Conservation (phyloP, 1,284 basidiomycete genomes). For the Sanghuangporus weigelae region DNA sequence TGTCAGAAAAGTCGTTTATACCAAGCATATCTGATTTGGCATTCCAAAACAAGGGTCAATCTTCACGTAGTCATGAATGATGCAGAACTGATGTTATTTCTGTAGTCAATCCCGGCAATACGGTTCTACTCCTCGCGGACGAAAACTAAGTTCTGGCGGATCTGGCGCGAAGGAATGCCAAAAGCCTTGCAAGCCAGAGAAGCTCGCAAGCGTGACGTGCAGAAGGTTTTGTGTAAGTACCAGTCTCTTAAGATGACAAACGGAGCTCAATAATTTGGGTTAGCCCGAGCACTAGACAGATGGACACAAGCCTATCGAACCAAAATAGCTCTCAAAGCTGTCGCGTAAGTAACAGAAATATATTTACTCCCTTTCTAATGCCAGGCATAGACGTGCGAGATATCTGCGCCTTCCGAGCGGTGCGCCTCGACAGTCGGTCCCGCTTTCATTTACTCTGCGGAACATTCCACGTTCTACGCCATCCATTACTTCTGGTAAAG, state of each 20-base stretch:
- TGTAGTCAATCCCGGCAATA: slow-evolving; percentile 69
- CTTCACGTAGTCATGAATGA: background rate
- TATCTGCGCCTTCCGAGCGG: slow-evolving; percentile 61
- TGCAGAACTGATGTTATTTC: slow-evolving; percentile 19
- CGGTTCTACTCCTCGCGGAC: slow-evolving; percentile 58
- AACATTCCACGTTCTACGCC: slow-evolving; percentile 9
- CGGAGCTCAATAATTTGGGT: background rate
- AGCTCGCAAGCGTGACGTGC: slow-evolving; percentile 57
- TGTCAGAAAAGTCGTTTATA: slow-evolving; percentile 55
- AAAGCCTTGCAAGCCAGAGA: slow-evolving; percentile 55
- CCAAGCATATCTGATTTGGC: slow-evolving; percentile 66
- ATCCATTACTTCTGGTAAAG: slow-evolving; percentile 12
- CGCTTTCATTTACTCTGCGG: slow-evolving; percentile 10
- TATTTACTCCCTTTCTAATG: background rate
- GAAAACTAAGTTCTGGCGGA: slow-evolving; percentile 56
- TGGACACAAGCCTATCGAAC: slow-evolving; percentile 64
- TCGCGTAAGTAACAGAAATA: slow-evolving; percentile 54
- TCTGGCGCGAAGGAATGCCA: slow-evolving; percentile 67
- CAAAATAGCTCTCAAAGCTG: slow-evolving; percentile 70
- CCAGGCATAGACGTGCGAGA: slow-evolving; percentile 45
- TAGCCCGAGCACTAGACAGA: slow-evolving; percentile 54
- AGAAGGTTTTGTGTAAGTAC: slow-evolving; percentile 52
- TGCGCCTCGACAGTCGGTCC: slow-evolving; percentile 14
- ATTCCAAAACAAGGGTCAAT: slow-evolving; percentile 60
- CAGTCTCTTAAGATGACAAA: background rate